Evolutionary conservation across 345 rosid genomes (phyloP).

Genomic region (Trapa incisa): DNA sequence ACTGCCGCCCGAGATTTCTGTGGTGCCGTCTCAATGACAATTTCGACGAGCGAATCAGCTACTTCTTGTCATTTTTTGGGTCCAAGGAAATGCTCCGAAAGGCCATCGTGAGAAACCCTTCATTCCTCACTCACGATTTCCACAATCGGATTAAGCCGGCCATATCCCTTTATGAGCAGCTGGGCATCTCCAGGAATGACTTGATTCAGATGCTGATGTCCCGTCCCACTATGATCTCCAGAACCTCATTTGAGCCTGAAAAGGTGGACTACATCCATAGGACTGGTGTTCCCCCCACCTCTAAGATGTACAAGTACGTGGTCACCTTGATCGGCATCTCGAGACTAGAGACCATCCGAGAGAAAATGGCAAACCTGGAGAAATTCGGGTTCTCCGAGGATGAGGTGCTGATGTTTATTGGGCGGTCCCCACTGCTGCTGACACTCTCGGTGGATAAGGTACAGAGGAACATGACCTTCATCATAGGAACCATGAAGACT

Average conservation of each 20-base stretch:
- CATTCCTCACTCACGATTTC: conserved; percentile 60
- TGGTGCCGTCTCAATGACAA: conserved; percentile 31
- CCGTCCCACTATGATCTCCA: conserved; percentile 62
- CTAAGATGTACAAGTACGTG: conserved; percentile 69
- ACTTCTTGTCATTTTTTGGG: conserved; percentile 33
- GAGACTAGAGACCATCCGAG: conserved; percentile 47
- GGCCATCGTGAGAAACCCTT: conserved; percentile 66
- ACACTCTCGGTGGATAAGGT: conserved; percentile 66
- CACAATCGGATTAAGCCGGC: conserved; percentile 40
- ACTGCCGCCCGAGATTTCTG: conserved; percentile 69
- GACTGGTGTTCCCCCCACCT: conserved; percentile 34
- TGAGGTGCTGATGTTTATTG: conserved; percentile 45
- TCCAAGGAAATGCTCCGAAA: conserved; percentile 44
- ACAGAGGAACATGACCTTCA: conserved; percentile 76
- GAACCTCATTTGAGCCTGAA: conserved; percentile 45
- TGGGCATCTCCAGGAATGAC: conserved; percentile 41
- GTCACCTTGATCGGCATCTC: conserved; percentile 56
- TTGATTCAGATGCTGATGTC: conserved; percentile 49
- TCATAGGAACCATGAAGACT: conserved; percentile 51
- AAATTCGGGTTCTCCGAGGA: conserved; percentile 66
- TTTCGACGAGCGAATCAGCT: conserved; percentile 58
- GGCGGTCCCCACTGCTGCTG: conserved; percentile 42
- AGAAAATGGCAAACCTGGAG: conserved; percentile 56
- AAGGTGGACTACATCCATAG: conserved; percentile 50
- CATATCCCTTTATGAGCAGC: conserved; percentile 37